Base-by-base conservation (phyloP, 129 eudicot species). In the Flaveria robusta region DNA sequence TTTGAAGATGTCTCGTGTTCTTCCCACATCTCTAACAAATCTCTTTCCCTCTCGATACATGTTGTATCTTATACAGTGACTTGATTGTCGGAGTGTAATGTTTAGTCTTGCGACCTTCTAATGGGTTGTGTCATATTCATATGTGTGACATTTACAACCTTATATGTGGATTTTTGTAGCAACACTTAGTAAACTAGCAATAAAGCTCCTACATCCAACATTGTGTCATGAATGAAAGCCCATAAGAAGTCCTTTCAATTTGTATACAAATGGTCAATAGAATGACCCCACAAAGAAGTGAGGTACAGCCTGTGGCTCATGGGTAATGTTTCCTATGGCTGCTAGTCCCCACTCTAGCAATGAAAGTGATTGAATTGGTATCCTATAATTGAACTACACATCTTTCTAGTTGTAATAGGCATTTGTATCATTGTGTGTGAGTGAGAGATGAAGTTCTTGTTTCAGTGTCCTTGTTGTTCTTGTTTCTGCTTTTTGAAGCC, bases 401-500 rank as follows among this genome's bases (percentile, higher is more conserved):
- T 75, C 50, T 20, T 81, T 68, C 16, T 50, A 49, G 63, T 68
- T 24, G 66, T 77, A 77, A 51, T 42, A 76, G 12, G 41, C 56
- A 82, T 65, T 77, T 82, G 55, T 16, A 41, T 39, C 4, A 68
- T 62, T 24, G 51, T 39, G 49, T 0, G 71, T 8, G 71, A 8
- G 23, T 39, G 41, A 15, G 68, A 39, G 41, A 89, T 92, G 98
- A 90, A 92, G 90, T 92, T 90, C 90, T 90, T 92, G 85, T 88
- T 92, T 69, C 98, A 92, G 74, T 90, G 92, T 66, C 98, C 98
- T 10, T 90, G 98, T 74, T 92, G 98, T 62, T 90, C 98, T 46
- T 92, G 98, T 80, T 92, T 92, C 79, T 92, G 96, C 87, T 92
- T 92, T 76, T 41, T 92, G 90, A 92, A 92, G 89, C 92, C 92